phyloP scores from a whole-genome alignment of 148 eudicot species.

The Fagopyrum tataricum region DNA sequence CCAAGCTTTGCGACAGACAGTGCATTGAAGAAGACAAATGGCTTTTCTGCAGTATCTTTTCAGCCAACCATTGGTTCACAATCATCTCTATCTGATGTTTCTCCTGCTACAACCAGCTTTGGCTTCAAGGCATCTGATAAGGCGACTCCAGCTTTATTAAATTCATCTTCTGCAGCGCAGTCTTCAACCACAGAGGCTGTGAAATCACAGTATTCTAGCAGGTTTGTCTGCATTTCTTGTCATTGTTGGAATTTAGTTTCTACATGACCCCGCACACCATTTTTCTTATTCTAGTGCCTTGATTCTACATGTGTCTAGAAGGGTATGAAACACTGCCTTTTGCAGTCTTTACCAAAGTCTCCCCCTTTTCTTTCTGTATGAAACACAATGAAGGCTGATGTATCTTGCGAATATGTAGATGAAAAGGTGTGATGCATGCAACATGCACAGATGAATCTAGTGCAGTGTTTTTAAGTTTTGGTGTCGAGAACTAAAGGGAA shows the following conservation, averaged over 20 bases:
- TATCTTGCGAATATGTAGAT: too few relatives aligned
- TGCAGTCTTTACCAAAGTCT: too few relatives aligned
- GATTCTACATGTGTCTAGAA: neutral
- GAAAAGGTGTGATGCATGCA: too few relatives aligned
- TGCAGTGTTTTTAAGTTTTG: too few relatives aligned
- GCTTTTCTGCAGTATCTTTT: slow-evolving; percentile 20
- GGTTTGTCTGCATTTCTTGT: slow-evolving; percentile 30
- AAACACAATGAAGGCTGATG: neutral
- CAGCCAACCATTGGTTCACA: slow-evolving; percentile 19
- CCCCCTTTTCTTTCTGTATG: too few relatives aligned
- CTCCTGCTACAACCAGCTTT: slow-evolving; percentile 23
- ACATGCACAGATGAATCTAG: too few relatives aligned
- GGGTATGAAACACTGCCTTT: too few relatives aligned
- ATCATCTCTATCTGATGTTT: slow-evolving; percentile 11
- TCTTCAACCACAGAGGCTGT: neutral
- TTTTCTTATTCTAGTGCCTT: neutral
- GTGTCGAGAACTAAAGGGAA: too few relatives aligned
- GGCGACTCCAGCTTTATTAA: slow-evolving; percentile 19
- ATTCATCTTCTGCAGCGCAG: slow-evolving; percentile 21
- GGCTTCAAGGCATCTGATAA: slow-evolving; percentile 26
- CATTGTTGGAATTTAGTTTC: neutral
- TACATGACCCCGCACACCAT: neutral
- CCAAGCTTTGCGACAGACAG: slow-evolving; percentile 16
- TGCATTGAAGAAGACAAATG: neutral
- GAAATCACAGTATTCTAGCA: slow-evolving; percentile 29